Base-by-base conservation (phyloP, 306 rosid species). In the Cucumis cinereus region DNA sequence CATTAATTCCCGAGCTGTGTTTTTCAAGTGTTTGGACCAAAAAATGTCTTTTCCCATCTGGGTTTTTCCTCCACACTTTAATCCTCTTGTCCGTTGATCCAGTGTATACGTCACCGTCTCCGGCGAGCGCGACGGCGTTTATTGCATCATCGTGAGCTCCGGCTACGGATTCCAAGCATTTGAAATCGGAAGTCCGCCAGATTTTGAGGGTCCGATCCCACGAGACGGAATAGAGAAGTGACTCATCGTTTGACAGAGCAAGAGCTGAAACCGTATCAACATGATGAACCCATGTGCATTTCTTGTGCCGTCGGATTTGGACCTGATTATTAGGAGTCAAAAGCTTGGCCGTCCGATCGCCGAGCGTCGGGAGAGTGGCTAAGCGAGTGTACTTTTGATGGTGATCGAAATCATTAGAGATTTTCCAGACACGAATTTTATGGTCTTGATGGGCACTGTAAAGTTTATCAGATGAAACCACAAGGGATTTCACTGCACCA, bases 181-280 rank as follows among this genome's bases (percentile, higher is more conserved):
- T 84, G 83, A 87, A 91, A 81, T 94, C 95, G 28, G 78, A 66
- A 3, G 91, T 89, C 49, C 91, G 56, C 98, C 98, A 94, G 7
- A 93, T 70, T 82, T 94, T 94, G 75, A 94, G 78, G 10, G 97
- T 84, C 23, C 96, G 84, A 75, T 94, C 98, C 98, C 98, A 94
- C 1, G 98, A 94, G 52, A 90, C 98, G 0, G 98, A 94, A 73
- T 87, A 91, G 22, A 91, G 84, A 38, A 90, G 80, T 73, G 80
- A 77, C 20, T 86, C 90, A 16, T 94, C 96, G 3, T 60, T 69
- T 47, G 98, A 94, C 38, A 91, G 47, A 70, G 98, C 95, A 0
- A 94, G 86, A 10, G 93, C 88, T 8, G 98, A 89, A 8, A 94
- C 97, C 0, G 98, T 40, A 79, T 94, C 97, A 8, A 94, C 98